phyloP scores from a whole-genome alignment of 176 grass and related monocot species.

The Zoysia japonica region DNA sequence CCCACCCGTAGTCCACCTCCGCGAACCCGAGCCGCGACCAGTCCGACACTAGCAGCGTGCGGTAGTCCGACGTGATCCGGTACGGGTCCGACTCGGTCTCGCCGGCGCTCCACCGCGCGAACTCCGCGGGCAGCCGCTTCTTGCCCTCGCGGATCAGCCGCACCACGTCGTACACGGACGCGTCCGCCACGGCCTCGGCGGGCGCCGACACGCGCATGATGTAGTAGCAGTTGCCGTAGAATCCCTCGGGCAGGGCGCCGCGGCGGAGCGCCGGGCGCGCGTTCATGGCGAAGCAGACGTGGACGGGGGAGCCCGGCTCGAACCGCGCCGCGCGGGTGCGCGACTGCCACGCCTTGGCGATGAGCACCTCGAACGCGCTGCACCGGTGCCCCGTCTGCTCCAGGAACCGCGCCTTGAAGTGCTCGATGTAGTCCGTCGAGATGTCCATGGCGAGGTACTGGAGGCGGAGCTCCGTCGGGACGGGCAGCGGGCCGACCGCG shows the following conservation, averaged over 20 bases:
- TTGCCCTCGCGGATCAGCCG: slow-evolving; percentile 72
- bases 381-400: slow-evolving; percentile 54
- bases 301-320: slow-evolving; percentile 26
- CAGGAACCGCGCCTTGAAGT: slow-evolving; percentile 72
- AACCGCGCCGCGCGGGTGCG: slow-evolving; percentile 61
- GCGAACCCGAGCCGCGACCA: slow-evolving; percentile 85
- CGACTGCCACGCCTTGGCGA: slow-evolving; percentile 82
- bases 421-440: slow-evolving; percentile 66
- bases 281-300: slow-evolving; percentile 90
- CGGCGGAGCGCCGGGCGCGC: slow-evolving; percentile 47
- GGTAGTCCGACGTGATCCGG: slow-evolving; percentile 77
- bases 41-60: slow-evolving; percentile 84
- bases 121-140: slow-evolving; percentile 66
- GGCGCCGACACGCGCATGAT: slow-evolving; percentile 74
- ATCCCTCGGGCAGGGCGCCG: slow-evolving; percentile 49
- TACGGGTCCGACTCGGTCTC: slow-evolving; percentile 59
- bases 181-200: slow-evolving; percentile 40
- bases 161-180: slow-evolving; percentile 67
- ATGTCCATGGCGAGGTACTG: slow-evolving; percentile 86
- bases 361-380: slow-evolving; percentile 84
- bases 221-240: slow-evolving; percentile 96
- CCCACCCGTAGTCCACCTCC: slow-evolving; percentile 95
- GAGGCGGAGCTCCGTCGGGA: slow-evolving; percentile 54
- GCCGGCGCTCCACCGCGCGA: slow-evolving; percentile 63
- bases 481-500: slow-evolving; percentile 46